These are phyloP conservation scores for Geranium incanum DNA, from an alignment of 441 rosid genomes.

Conservation along the genomic window DNA sequence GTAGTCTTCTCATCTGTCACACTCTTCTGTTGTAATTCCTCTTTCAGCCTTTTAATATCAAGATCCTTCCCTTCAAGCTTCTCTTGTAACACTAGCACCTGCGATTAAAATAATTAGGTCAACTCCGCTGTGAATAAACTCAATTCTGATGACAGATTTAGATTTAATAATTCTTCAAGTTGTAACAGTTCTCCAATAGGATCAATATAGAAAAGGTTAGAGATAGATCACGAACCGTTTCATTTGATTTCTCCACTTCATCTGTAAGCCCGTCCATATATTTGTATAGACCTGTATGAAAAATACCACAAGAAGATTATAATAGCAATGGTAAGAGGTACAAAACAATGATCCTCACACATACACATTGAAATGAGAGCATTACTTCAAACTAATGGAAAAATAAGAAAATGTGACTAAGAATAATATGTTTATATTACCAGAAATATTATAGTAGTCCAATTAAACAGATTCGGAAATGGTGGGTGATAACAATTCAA, in stretches of 20 bases:
- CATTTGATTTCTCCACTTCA: conserved; percentile 83
- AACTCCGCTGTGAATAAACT: neutral
- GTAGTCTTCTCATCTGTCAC: conserved; percentile 21
- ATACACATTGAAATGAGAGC: neutral
- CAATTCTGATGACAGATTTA: neutral
- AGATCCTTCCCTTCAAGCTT: conserved; percentile 57
- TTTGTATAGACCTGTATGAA: conserved; percentile 54
- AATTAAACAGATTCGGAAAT: neutral
- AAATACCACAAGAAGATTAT: conserved; percentile 21
- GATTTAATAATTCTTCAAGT: neutral
- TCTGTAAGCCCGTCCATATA: conserved; percentile 74
- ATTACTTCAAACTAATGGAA: neutral
- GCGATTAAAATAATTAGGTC: conserved; percentile 1
- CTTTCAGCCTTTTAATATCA: conserved; percentile 38
- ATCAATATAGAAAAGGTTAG: neutral
- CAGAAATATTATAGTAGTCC: neutral
- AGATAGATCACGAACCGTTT: conserved; percentile 40
- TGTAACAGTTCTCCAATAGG: neutral
- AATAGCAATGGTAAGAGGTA: conserved; percentile 9
- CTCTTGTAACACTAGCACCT: conserved; percentile 71
- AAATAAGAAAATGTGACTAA: neutral
- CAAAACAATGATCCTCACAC: neutral
- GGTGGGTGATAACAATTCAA: neutral
- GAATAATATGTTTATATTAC: neutral
- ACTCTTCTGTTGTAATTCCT: conserved; percentile 34